Evolutionary conservation across 352 stramenopile species (phyloP).

Genomic region (Phytophthora sp.): DNA sequence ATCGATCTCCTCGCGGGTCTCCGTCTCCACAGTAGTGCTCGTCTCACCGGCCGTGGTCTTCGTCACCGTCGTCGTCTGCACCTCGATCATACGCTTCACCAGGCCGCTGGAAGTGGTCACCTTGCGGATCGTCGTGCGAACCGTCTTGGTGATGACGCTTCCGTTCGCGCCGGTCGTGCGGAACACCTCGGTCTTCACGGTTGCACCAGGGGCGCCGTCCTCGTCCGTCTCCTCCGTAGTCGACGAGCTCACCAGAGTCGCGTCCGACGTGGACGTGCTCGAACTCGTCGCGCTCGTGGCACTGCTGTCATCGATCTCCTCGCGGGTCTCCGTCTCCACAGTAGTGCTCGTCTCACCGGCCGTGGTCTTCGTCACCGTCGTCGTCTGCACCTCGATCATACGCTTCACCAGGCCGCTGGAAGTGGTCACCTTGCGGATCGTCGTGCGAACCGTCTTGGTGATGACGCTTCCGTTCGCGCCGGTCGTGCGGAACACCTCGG

Average conservation of each 20-base stretch:
- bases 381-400: too few species aligned
- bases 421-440: too few species aligned
- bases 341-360: neutral
- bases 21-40: constrained; percentile 5
- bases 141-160: constrained; percentile 6
- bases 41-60: constrained; percentile 1
- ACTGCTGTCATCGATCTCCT: constrained; percentile 5
- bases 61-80: constrained; percentile 10
- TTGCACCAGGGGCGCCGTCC: neutral
- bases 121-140: constrained; percentile 4
- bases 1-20: constrained; percentile 2
- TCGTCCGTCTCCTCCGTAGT: neutral
- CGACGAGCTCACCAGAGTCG: constrained; percentile 7
- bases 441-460: too few species aligned
- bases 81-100: constrained; percentile 5
- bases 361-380: too few species aligned
- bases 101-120: neutral
- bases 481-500: too few species aligned
- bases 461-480: too few species aligned
- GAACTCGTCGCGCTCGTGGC: too few species aligned
- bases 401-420: too few species aligned
- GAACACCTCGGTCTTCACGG: constrained; percentile 4
- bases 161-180: neutral
- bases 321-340: neutral
- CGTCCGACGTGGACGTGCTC: neutral